Conservation (phyloP, 2,329 filamentous ascomycete species). For the Colletotrichum destructivum region DNA sequence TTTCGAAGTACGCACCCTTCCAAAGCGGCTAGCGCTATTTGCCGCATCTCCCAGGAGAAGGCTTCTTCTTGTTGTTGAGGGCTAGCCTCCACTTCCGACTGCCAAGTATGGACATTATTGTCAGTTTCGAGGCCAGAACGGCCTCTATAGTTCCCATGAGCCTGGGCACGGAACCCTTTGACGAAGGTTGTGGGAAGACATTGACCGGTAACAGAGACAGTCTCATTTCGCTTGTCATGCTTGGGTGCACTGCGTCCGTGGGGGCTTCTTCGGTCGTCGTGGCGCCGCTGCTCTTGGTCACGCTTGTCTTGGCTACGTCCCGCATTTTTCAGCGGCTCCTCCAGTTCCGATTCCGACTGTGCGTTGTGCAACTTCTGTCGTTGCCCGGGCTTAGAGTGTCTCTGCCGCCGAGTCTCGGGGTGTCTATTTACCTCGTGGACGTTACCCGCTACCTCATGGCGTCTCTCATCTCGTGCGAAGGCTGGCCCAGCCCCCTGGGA, state of each 20-base stretch:
- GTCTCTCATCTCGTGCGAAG: conserved; percentile 15
- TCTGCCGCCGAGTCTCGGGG: conserved; percentile 1
- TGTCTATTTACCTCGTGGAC: background rate
- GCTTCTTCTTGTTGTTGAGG: background rate
- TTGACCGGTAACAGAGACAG: conserved; percentile 1
- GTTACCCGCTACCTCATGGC: conserved; percentile 11
- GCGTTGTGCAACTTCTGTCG: background rate
- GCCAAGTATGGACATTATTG: background rate
- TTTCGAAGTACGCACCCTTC: background rate
- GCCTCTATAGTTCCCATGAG: background rate
- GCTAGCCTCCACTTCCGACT: background rate
- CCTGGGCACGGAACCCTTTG: background rate
- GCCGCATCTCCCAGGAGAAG: background rate
- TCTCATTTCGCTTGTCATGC: background rate
- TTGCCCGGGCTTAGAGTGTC: background rate
- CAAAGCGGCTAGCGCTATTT: background rate
- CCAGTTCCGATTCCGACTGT: background rate
- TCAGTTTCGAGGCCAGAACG: conserved; percentile 18
- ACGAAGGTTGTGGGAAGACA: background rate
- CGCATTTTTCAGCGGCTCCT: conserved; percentile 2
- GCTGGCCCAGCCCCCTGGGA: background rate
- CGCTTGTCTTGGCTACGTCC: conserved; percentile 14
- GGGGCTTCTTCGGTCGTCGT: background rate
- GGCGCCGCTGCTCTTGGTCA: conserved; percentile 29
- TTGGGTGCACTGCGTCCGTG: background rate